Evolutionary conservation across 73 alveolate genomes (phyloP).

Genomic region (Paramecium octaurelia): DNA sequence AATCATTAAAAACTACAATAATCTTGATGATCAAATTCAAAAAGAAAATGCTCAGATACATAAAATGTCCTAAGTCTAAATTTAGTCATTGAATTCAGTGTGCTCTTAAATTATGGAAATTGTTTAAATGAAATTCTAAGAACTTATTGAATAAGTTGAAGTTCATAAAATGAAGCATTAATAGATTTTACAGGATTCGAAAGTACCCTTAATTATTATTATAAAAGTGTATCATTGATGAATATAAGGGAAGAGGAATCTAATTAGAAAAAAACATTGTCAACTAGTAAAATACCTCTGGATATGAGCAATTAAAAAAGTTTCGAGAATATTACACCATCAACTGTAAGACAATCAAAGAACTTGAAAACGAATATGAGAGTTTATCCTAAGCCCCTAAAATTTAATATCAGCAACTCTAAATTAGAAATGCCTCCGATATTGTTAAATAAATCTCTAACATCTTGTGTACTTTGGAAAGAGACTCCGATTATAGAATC

Average conservation of each 20-base stretch:
- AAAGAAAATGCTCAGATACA: background rate
- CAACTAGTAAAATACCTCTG: background rate
- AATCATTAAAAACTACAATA: background rate
- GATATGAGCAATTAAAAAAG: background rate
- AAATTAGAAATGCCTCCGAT: background rate
- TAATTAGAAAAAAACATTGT: slow-evolving; percentile 2
- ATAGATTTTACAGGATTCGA: background rate
- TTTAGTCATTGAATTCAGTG: background rate
- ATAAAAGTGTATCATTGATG: background rate
- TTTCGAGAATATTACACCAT: slow-evolving; percentile 11
- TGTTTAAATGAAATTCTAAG: background rate
- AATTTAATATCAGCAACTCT: background rate
- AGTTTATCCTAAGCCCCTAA: background rate
- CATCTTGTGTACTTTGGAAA: background rate
- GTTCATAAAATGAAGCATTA: background rate
- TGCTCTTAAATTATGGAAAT: background rate
- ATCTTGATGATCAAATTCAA: background rate
- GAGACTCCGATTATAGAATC: slow-evolving; percentile 20
- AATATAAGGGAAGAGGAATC: background rate
- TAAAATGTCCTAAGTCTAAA: background rate
- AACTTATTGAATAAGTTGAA: background rate
- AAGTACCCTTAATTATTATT: background rate
- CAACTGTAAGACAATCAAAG: background rate
- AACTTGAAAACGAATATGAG: slow-evolving; percentile 34
- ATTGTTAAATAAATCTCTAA: background rate